A percentile compares a stretch with the other conserved stretches of the same genome.
These are phyloP conservation scores for Cystobasidium ongulense DNA, from an alignment of 768 basidiomycete species.

Conservation along the genomic window DNA sequence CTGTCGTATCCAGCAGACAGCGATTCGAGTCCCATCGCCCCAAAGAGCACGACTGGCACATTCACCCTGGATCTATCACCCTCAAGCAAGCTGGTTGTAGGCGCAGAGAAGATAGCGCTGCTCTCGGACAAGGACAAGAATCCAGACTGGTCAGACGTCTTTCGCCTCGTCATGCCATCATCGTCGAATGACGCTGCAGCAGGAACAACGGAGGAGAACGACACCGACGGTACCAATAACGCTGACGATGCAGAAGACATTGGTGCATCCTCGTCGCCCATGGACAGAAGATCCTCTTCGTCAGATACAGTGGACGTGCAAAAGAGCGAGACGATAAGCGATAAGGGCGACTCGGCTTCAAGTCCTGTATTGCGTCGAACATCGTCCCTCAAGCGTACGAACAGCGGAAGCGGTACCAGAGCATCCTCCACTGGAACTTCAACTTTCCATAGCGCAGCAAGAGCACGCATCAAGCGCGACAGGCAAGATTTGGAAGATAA, in stretches of 20 bases:
- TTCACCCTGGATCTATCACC: not conserved
- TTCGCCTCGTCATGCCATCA: not conserved
- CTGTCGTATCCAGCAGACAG: not conserved
- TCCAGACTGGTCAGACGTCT: not conserved
- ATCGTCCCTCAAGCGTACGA: not conserved
- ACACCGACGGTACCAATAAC: not conserved
- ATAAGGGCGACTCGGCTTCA: not conserved
- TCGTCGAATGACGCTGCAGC: not conserved
- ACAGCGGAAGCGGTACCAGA: not conserved
- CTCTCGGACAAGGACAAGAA: not conserved
- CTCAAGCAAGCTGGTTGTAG: not conserved
- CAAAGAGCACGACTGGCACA: not conserved
- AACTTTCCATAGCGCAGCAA: not conserved
- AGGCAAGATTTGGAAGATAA: not conserved
- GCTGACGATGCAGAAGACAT: not conserved
- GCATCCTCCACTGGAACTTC: not conserved
- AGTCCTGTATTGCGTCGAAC: not conserved
- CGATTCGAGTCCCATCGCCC: not conserved
- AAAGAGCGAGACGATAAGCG: too few relatives aligned
- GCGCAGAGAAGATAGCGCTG: not conserved
- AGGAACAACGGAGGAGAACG: not conserved
- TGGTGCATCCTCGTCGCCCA: not conserved
- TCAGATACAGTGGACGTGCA: not conserved
- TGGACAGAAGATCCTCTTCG: not conserved
- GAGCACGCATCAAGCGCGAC: slow-evolving; percentile 11